phyloP scores from a whole-genome alignment of 306 rosid genomes.

The Aeschynomene evenia region DNA sequence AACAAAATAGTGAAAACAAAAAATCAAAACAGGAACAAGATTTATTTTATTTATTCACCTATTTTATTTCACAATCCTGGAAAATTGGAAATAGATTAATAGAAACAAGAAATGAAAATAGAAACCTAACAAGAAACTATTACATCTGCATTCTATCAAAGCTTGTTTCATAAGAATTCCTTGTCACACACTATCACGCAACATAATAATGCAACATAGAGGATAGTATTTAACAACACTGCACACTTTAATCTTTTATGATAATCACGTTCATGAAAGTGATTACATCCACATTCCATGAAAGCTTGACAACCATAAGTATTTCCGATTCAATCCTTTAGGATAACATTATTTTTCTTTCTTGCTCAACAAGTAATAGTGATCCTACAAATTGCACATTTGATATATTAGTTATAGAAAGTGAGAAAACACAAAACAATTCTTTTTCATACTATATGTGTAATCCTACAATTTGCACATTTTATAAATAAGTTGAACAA shows the following conservation, averaged over 20 bases:
- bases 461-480: neutral
- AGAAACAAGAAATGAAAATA: too few relatives aligned
- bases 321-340: conserved; percentile 8
- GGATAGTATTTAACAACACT: conserved; percentile 8
- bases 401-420: neutral
- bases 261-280: conserved; percentile 1
- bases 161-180: conserved; percentile 16
- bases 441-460: conserved; percentile 2
- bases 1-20: too few relatives aligned
- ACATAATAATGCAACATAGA: neutral
- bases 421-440: conserved; percentile 13
- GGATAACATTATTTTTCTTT: neutral
- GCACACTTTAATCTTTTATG: conserved; percentile 7
- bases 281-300: neutral
- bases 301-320: conserved; percentile 1
- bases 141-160: conserved; percentile 3
- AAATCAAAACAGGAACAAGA: too few relatives aligned
- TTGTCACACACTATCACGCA: neutral
- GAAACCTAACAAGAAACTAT: neutral
- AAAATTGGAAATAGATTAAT: too few relatives aligned
- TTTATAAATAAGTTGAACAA: neutral
- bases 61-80: too few relatives aligned
- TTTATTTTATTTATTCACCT: too few relatives aligned
- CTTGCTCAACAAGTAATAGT: conserved; percentile 13
- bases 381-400: conserved; percentile 4